Evolutionary conservation across 768 basidiomycete species (phyloP).

Genomic region (Calvatia gigantea): DNA sequence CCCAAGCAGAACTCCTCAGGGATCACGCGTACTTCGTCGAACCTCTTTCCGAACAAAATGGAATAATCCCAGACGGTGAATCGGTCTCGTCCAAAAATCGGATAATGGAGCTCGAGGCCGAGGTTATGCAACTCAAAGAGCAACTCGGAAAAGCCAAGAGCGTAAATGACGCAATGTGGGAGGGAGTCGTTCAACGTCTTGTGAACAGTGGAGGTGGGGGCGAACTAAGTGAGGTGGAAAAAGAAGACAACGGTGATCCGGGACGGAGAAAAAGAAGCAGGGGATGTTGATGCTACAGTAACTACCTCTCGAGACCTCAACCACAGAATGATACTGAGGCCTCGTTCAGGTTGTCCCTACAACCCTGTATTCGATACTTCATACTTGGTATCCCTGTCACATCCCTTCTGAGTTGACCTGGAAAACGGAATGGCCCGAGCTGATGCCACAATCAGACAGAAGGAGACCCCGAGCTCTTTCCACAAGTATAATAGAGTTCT

Average conservation of each 20-base stretch:
- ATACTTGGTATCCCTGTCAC: too few species aligned
- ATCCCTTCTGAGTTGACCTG: not conserved
- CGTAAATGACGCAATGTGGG: conserved; percentile 96
- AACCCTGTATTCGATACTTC: not conserved
- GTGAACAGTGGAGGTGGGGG: conserved; percentile 26
- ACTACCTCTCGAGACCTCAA: not conserved
- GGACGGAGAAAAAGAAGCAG: conserved; percentile 23
- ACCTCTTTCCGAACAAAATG: conserved; percentile 29
- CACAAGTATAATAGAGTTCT: too few species aligned
- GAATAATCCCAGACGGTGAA: conserved; percentile 11
- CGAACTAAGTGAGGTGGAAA: conserved; percentile 16
- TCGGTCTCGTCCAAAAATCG: conserved; percentile 45
- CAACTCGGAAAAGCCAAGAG: conserved; percentile 82
- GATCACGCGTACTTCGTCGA: conserved; percentile 69
- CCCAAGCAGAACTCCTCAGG: conserved; percentile 50
- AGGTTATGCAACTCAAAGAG: conserved; percentile 60
- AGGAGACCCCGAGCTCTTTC: too few species aligned
- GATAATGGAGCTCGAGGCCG: conserved; percentile 67
- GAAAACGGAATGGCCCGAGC: not conserved
- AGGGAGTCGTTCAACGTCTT: conserved; percentile 67
- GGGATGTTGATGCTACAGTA: conserved; percentile 14
- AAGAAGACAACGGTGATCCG: conserved; percentile 14
- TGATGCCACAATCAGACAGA: too few species aligned
- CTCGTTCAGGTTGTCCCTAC: not conserved
- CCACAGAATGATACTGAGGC: not conserved